phyloP scores from a whole-genome alignment of 768 basidiomycete species.

The Termitomyces sp. region DNA sequence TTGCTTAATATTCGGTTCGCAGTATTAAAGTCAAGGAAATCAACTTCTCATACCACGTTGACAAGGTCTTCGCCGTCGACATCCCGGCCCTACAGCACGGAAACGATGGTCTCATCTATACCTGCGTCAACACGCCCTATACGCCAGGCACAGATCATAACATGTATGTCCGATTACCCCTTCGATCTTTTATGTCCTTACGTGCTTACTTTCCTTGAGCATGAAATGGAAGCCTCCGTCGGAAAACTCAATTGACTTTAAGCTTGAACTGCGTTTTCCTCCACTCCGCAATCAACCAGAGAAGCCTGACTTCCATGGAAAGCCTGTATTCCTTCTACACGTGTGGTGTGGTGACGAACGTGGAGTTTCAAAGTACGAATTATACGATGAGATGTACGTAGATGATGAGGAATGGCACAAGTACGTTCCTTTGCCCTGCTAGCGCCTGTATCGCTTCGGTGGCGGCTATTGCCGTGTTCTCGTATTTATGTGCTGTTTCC shows the following conservation, averaged over 20 bases:
- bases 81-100: slow-evolving; percentile 86
- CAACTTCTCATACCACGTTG: slow-evolving; percentile 80
- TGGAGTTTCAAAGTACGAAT: slow-evolving; percentile 61
- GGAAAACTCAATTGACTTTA: slow-evolving; percentile 98
- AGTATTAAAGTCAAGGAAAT: slow-evolving; percentile 90
- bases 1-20: slow-evolving; percentile 8
- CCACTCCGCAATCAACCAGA: slow-evolving; percentile 44
- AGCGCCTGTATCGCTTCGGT: not conserved
- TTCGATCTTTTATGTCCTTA: not conserved
- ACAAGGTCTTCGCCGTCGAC: slow-evolving; percentile 79
- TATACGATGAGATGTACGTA: slow-evolving; percentile 81
- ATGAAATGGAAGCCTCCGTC: slow-evolving; percentile 99
- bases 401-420: slow-evolving; percentile 90
- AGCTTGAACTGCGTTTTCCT: slow-evolving; percentile 91
- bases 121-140: slow-evolving; percentile 82
- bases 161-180: slow-evolving; percentile 52
- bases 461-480: slow-evolving; percentile 4
- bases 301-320: slow-evolving; percentile 75
- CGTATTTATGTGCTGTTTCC: not conserved
- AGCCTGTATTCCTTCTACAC: slow-evolving; percentile 81
- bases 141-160: slow-evolving; percentile 80
- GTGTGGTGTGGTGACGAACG: slow-evolving; percentile 74
- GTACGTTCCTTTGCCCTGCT: slow-evolving; percentile 38
- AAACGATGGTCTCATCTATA: slow-evolving; percentile 96
- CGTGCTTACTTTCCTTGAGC: slow-evolving; percentile 36